phyloP scores from a whole-genome alignment of 257 asterid genomes.

The Solanum chiquidenum region DNA sequence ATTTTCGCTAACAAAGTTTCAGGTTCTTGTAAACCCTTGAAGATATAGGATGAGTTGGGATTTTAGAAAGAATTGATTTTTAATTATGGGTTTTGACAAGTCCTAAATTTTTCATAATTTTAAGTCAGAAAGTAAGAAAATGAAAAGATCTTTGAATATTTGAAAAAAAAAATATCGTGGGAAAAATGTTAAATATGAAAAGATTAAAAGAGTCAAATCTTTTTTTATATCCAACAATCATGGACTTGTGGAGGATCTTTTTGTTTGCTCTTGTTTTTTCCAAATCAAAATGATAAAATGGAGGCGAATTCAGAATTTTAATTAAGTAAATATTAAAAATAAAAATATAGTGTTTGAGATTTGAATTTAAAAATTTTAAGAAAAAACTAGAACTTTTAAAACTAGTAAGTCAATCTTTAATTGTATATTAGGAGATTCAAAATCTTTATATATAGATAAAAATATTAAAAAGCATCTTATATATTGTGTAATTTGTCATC shows the following conservation, averaged over 20 bases:
- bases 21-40: neutral
- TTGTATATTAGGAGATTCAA: neutral
- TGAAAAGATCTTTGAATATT: neutral
- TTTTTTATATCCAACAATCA: neutral
- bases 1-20: conserved; percentile 13
- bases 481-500: neutral
- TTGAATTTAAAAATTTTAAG: no score
- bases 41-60: neutral
- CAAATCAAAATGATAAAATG: no score
- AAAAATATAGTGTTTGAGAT: neutral
- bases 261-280: neutral
- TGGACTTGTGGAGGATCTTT: neutral
- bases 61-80: neutral
- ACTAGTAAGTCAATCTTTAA: neutral
- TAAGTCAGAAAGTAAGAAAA: neutral
- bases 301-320: no score
- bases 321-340: no score
- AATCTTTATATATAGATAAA: neutral
- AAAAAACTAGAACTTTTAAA: no score
- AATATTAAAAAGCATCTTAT: neutral
- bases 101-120: neutral
- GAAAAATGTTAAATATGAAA: neutral
- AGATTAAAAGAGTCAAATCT: neutral
- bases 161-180: neutral
- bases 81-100: neutral